Conservation (phyloP, 2,329 filamentous ascomycete genomes). For the Aspergillus ochraceoroseus region DNA sequence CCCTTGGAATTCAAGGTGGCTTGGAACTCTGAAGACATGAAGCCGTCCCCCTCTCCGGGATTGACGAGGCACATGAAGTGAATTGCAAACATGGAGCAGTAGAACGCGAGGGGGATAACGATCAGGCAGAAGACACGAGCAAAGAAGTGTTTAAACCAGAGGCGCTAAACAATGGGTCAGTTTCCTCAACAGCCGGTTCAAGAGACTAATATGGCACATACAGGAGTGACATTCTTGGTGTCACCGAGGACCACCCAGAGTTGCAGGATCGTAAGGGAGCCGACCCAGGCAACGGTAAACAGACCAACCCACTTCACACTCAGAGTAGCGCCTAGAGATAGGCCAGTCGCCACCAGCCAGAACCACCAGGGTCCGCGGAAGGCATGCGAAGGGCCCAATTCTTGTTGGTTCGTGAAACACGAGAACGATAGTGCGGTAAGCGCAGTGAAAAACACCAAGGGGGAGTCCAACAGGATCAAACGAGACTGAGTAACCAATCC, state of each 20-base stretch:
- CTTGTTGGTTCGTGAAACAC: slow-evolving; percentile 94
- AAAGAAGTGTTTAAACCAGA: slow-evolving; percentile 92
- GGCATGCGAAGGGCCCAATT: slow-evolving; percentile 80
- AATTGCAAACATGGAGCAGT: slow-evolving; percentile 94
- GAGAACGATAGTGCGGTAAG: slow-evolving; percentile 85
- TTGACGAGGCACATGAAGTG: slow-evolving; percentile 92
- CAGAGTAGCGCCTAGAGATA: slow-evolving; percentile 80
- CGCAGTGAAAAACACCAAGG: slow-evolving; percentile 86
- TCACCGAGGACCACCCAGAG: slow-evolving; percentile 94
- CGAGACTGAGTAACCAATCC: slow-evolving; percentile 91
- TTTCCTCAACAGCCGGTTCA: not conserved
- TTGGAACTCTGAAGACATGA: slow-evolving; percentile 99
- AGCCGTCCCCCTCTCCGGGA: slow-evolving; percentile 94
- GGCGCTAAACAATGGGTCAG: slow-evolving; percentile 48
- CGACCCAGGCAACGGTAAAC: slow-evolving; percentile 98
- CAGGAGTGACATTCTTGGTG: slow-evolving; percentile 73
- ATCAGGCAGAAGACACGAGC: slow-evolving; percentile 88
- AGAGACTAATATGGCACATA: slow-evolving; percentile 37
- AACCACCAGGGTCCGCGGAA: slow-evolving; percentile 96
- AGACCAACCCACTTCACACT: slow-evolving; percentile 99
- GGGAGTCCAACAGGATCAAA: slow-evolving; percentile 91
- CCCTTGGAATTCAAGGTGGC: slow-evolving; percentile 92
- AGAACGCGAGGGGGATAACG: slow-evolving; percentile 80
- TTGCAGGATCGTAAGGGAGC: slow-evolving; percentile 81
- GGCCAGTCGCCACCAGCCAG: slow-evolving; percentile 81